Evolutionary conservation across 306 rosid species (phyloP).

Genomic region (Crotalaria pallida): DNA sequence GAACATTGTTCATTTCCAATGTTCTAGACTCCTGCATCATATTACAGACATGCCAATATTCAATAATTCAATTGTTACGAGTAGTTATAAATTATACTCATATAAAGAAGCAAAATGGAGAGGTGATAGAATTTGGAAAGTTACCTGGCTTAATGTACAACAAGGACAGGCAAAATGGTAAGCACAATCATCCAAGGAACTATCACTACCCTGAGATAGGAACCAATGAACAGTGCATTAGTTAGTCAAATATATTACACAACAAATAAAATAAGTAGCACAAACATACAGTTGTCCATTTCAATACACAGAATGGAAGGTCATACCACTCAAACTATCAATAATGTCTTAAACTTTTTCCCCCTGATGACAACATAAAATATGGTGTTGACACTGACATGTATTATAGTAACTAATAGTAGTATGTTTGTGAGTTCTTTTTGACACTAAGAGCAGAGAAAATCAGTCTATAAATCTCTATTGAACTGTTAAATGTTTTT

Average conservation of each 20-base stretch:
- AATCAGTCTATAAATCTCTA: too few species aligned
- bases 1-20: constrained; percentile 81
- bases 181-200: constrained; percentile 32
- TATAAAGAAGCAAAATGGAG: background rate
- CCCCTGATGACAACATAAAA: background rate
- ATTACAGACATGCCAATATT: background rate
- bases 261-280: background rate
- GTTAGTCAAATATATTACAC: background rate
- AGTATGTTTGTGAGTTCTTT: too few species aligned
- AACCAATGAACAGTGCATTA: background rate
- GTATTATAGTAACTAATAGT: too few species aligned
- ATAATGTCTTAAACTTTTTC: background rate
- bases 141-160: constrained; percentile 35
- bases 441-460: too few species aligned
- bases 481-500: too few species aligned
- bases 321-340: background rate
- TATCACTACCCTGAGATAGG: constrained; percentile 29
- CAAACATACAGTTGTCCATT: background rate
- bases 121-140: background rate
- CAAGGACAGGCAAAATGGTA: constrained; percentile 43
- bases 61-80: background rate
- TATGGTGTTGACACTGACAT: too few species aligned
- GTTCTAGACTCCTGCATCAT: constrained; percentile 79
- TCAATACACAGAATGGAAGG: background rate
- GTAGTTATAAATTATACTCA: background rate